phyloP scores from a whole-genome alignment of 176 grass and related monocot genomes.

The Poa annua region DNA sequence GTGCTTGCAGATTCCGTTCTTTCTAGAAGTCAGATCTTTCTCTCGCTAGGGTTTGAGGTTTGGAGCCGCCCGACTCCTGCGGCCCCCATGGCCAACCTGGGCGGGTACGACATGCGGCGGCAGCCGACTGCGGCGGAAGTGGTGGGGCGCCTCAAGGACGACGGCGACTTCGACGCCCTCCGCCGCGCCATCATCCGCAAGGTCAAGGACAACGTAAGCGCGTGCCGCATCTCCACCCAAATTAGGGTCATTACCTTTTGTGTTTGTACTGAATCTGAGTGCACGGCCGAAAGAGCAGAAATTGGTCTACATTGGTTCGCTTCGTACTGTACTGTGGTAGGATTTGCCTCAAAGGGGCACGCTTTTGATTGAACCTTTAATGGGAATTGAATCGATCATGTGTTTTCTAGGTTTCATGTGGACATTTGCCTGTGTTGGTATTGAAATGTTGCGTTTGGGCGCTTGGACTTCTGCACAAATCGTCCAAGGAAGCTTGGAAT shows the following conservation, averaged over 20 bases:
- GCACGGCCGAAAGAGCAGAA: neutral
- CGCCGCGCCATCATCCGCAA: constrained; percentile 65
- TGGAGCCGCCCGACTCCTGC: constrained; percentile 3
- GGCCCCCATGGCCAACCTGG: constrained; percentile 39
- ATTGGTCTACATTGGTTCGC: neutral
- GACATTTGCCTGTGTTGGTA: neutral
- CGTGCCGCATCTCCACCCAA: neutral
- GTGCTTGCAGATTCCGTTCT: neutral
- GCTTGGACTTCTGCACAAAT: neutral
- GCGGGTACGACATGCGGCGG: constrained; percentile 1
- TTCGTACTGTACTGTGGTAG: neutral
- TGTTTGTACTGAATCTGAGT: constrained; percentile 9
- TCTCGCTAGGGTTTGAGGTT: constrained; percentile 19
- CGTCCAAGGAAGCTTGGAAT: neutral
- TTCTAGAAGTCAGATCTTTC: neutral
- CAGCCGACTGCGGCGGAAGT: constrained; percentile 60
- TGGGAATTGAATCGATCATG: neutral
- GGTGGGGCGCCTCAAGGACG: constrained; percentile 65
- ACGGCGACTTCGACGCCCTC: constrained; percentile 70
- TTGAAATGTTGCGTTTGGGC: neutral
- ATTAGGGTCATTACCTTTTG: neutral
- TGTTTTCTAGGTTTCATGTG: constrained; percentile 8
- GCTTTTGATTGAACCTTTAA: constrained; percentile 3
- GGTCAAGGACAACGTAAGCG: constrained; percentile 71
- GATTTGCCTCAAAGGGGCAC: neutral